A percentile compares a stretch with the other conserved stretches of the same genome.
These are phyloP conservation scores for Lyophyllum decastes DNA, from an alignment of 768 basidiomycete genomes.

Conservation along the genomic window DNA sequence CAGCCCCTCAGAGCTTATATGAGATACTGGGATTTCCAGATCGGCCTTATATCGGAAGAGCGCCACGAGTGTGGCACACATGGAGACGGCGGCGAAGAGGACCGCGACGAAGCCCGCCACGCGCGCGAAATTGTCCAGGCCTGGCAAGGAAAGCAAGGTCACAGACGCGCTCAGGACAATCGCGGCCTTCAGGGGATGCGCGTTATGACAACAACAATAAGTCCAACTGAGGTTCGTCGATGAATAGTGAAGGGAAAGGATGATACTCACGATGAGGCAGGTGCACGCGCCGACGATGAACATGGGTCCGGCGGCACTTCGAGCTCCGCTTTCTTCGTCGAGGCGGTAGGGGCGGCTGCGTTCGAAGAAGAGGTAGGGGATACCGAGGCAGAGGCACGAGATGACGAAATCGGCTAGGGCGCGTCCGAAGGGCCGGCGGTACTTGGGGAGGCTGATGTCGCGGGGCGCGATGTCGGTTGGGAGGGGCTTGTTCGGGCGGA, in stretches of 20 bases:
- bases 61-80: slow-evolving; percentile 68
- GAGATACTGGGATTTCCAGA: slow-evolving; percentile 50
- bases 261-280: slow-evolving; percentile 57
- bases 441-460: slow-evolving; percentile 25
- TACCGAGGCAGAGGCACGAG: slow-evolving; percentile 70
- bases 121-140: slow-evolving; percentile 63
- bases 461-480: slow-evolving; percentile 48
- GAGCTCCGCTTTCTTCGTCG: slow-evolving; percentile 63
- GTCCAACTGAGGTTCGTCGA: slow-evolving; percentile 12
- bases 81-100: slow-evolving; percentile 67
- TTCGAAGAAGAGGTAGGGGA: slow-evolving; percentile 75
- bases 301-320: slow-evolving; percentile 52
- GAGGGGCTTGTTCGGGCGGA: slow-evolving; percentile 68
- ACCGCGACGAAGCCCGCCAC: slow-evolving; percentile 69
- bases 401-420: slow-evolving; percentile 58
- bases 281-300: slow-evolving; percentile 67
- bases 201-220: neutral
- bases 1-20: slow-evolving; percentile 60
- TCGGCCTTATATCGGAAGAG: slow-evolving; percentile 73
- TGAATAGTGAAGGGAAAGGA: neutral
- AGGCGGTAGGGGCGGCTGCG: slow-evolving; percentile 47
- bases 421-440: slow-evolving; percentile 45
- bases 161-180: slow-evolving; percentile 80
- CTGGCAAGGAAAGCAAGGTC: slow-evolving; percentile 79
- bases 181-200: slow-evolving; percentile 57